Percentiles rank a stretch among this genome's conserved stretches.
These are phyloP conservation scores for Sporothrix brasiliensis DNA, from an alignment of 2,329 filamentous ascomycete species.

Conservation along the genomic window DNA sequence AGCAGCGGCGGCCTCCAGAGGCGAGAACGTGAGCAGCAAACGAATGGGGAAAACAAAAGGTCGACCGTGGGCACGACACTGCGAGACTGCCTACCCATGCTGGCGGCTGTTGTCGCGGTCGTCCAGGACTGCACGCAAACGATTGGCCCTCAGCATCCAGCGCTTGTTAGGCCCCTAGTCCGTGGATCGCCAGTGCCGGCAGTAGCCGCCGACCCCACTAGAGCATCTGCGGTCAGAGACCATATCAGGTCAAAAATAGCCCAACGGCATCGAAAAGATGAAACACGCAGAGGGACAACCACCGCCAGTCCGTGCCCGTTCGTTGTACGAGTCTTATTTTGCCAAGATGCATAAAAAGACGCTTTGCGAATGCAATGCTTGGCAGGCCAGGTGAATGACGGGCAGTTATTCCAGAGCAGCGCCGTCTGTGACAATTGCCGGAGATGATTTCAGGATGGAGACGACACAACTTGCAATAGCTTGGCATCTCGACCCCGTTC, in stretches of 20 bases:
- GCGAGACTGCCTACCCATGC: background rate
- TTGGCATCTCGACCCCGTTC: too few relatives aligned
- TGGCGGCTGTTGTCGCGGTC: conserved; percentile 23
- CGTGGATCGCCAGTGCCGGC: background rate
- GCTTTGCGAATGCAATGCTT: background rate
- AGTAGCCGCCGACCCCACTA: conserved; percentile 27
- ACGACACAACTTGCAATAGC: too few relatives aligned
- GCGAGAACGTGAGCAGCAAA: background rate
- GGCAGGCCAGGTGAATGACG: background rate
- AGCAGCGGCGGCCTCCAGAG: conserved; percentile 8
- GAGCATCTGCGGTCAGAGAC: background rate
- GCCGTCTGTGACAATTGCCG: too few relatives aligned
- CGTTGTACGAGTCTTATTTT: background rate
- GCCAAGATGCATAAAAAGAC: too few relatives aligned
- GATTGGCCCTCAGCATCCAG: conserved; percentile 32
- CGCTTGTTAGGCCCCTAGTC: conserved; percentile 19
- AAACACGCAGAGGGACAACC: conserved; percentile 10
- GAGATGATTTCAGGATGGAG: too few relatives aligned
- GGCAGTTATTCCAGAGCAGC: too few relatives aligned
- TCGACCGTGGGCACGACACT: background rate
- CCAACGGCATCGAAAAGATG: background rate
- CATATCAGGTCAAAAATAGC: background rate
- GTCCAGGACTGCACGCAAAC: background rate
- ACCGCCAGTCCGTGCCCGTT: background rate
- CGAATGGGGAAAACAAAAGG: too few relatives aligned